Evolutionary conservation across 495 filamentous ascomycete genomes (phyloP).

Genomic region (Corynascus novoguineensis): DNA sequence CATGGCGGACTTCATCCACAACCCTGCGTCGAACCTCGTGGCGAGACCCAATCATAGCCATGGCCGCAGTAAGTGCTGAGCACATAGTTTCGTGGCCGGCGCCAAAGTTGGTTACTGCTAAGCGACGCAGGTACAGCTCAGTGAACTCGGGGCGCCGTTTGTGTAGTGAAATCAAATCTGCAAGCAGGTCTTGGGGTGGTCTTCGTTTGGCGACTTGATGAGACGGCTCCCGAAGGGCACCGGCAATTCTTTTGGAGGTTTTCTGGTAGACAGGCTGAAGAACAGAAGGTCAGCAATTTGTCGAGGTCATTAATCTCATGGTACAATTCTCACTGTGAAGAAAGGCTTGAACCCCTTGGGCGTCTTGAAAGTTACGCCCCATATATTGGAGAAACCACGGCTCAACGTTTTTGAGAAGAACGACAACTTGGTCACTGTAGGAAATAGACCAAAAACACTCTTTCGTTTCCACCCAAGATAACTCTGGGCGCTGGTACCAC

Average conservation of each 20-base stretch:
- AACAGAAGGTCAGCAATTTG: not conserved
- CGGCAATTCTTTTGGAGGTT: constrained; percentile 21
- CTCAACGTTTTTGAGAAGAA: constrained; percentile 18
- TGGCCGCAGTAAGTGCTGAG: constrained; percentile 37
- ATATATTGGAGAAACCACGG: constrained; percentile 22
- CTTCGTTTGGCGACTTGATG: not conserved
- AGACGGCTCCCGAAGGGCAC: constrained; percentile 7
- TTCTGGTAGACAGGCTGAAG: constrained; percentile 29
- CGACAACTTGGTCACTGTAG: constrained; percentile 13
- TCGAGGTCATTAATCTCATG: not conserved
- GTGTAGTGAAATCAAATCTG: constrained; percentile 36
- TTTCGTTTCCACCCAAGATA: constrained; percentile 36
- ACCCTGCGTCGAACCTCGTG: constrained; percentile 20
- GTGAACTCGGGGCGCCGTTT: constrained; percentile 31
- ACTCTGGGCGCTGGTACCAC: constrained; percentile 32
- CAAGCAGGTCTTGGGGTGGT: constrained; percentile 25
- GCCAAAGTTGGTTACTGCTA: constrained; percentile 44
- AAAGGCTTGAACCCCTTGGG: constrained; percentile 33
- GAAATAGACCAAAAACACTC: constrained; percentile 36
- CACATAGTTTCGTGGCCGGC: constrained; percentile 47
- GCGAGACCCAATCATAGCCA: constrained; percentile 33
- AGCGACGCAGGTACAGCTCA: constrained; percentile 39
- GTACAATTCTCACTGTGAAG: constrained; percentile 25
- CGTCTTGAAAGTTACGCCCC: constrained; percentile 28
- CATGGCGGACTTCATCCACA: constrained; percentile 22